Conservation (phyloP, 164 flowering plant genomes). For the Macadamia tetraphylla region DNA sequence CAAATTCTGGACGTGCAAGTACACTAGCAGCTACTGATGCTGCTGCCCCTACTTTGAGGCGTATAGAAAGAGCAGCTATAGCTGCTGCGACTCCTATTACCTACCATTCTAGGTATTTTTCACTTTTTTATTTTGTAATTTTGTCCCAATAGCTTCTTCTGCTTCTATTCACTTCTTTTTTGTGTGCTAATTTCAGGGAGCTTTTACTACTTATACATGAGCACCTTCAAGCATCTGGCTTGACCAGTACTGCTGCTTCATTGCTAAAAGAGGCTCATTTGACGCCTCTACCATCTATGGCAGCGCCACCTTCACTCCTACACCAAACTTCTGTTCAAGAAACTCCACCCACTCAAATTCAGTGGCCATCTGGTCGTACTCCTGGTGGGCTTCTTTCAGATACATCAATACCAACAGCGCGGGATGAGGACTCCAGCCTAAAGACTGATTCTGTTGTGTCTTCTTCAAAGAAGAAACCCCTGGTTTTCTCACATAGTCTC, state of each 20-base stretch:
- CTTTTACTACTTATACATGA: conserved; percentile 93
- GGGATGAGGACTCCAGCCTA: conserved; percentile 27
- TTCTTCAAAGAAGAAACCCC: conserved; percentile 49
- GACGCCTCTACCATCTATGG: conserved; percentile 70
- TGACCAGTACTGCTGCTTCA: conserved; percentile 55
- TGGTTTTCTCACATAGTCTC: conserved; percentile 44
- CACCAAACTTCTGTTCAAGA: conserved; percentile 66
- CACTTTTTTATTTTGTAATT: not conserved
- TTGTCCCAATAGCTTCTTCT: not conserved
- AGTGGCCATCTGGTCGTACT: conserved; percentile 82
- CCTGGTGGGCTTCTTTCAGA: conserved; percentile 55
- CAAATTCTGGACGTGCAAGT: conserved; percentile 96
- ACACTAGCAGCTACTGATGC: conserved; percentile 96
- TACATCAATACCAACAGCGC: conserved; percentile 23
- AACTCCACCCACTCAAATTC: conserved; percentile 38
- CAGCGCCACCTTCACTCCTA: conserved; percentile 52
- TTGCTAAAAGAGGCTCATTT: conserved; percentile 84
- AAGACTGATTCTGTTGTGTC: conserved; percentile 35
- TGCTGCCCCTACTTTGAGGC: conserved; percentile 91
- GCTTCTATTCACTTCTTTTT: not conserved
- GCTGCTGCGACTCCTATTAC: conserved; percentile 99
- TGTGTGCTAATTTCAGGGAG: conserved; percentile 49
- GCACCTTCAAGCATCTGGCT: conserved; percentile 87
- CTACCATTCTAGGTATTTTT: conserved; percentile 67
- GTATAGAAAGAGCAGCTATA: conserved; percentile 97